Evolutionary conservation across 225 moss, liverwort and hornwort genomes (phyloP), one percentile per base, ranked within the genome.

Genomic region (Polytrichum formosum): DNA sequence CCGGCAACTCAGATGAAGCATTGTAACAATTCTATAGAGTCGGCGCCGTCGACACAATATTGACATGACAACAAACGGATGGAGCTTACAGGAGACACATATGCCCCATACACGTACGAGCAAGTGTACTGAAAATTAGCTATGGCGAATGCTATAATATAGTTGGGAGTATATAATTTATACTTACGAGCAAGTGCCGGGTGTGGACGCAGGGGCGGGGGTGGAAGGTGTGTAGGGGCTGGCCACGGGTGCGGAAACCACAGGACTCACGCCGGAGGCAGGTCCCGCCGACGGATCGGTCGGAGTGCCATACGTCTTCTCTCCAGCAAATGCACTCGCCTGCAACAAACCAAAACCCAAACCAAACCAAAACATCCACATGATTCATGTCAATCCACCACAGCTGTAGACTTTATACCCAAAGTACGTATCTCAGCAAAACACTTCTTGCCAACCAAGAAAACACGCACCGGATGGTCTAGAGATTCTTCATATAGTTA

Each of bases 301-400:
- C 0, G 85, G 85, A 29, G 85, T 66, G 0, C 56, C 81, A 1
- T 85, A 85, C 0, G 78, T 78, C 71, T 85, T 85, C 31, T 65
- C 62, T 28, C 78, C 73, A 6, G 55, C 78, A 1, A 76, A 53
- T 16, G 72, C 18, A 18, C 46, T 46, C 3, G 5, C 1, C 84
- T 81, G 63, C 27, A n/a, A 1, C 0, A 1, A 0, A 21, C 7
- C 5, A 7, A 4, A 5, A 37, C 23, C 27, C 4, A 26, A 26
- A 26, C 26, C 26, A 26, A n/a, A 21, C 46, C 21, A 1, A 25
- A 22, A 1, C 31, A 13, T 61, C 1, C 21, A 29, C 58, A 28
- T 53, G 18, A 46, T 5, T 16, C 13, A 46, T 4, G 46, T 13
- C 13, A 46, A 46, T 37, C 16, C 46, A 46, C 46, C 46, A 46